These are phyloP conservation scores for Rhynchospora breviuscula DNA, from an alignment of 176 grass and related monocot genomes.

Conservation along the genomic window DNA sequence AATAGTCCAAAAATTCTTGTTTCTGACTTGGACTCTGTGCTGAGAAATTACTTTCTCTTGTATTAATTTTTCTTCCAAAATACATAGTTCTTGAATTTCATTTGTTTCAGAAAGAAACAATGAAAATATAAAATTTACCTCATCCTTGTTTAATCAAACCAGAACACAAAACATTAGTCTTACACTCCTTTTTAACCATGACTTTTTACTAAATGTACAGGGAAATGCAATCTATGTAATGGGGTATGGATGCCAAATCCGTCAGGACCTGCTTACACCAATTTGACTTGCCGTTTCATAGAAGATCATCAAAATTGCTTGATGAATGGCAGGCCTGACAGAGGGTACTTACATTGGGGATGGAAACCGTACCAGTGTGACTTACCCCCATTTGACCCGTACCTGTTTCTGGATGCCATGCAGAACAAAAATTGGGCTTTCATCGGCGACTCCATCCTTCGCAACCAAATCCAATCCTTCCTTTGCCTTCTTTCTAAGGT, in stretches of 20 bases:
- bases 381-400: slow-evolving; percentile 40
- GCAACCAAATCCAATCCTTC: slow-evolving; percentile 80
- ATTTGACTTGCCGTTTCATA: slow-evolving; percentile 63
- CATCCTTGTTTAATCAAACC: not conserved
- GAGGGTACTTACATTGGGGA: slow-evolving; percentile 54
- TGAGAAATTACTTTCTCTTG: not conserved
- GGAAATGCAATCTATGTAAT: slow-evolving; percentile 45
- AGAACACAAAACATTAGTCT: no score
- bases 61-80: not conserved
- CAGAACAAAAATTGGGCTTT: slow-evolving; percentile 63
- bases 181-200: not conserved
- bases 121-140: not conserved
- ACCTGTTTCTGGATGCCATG: slow-evolving; percentile 61
- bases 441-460: slow-evolving; percentile 81
- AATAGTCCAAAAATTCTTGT: not conserved
- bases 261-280: slow-evolving; percentile 74
- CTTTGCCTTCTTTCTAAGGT: slow-evolving; percentile 86
- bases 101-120: not conserved
- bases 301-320: slow-evolving; percentile 76
- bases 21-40: not conserved
- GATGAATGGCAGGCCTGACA: slow-evolving; percentile 64
- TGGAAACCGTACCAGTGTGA: slow-evolving; percentile 79
- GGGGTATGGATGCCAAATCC: slow-evolving; percentile 58
- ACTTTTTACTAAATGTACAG: not conserved
- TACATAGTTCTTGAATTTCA: not conserved